Conservation (phyloP, 139 green algal genomes). For the Chlamydomonas sp. region DNA sequence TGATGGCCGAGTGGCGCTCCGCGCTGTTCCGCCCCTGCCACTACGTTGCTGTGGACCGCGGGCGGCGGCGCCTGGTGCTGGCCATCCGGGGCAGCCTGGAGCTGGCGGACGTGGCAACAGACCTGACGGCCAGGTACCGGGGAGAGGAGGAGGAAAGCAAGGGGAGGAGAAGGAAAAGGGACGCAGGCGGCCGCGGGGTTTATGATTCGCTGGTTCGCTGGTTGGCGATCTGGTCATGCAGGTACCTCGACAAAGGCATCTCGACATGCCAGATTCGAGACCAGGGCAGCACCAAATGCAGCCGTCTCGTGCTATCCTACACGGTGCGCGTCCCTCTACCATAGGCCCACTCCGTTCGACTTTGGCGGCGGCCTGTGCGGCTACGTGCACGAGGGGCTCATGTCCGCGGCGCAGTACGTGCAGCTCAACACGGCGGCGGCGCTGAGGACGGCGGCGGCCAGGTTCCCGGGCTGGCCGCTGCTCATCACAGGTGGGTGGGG, state of each 20-base stretch:
- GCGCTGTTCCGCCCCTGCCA: constrained; percentile 61
- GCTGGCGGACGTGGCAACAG: constrained; percentile 71
- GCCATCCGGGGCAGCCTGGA: constrained; percentile 54
- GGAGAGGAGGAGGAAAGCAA: no score
- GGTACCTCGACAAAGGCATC: no score
- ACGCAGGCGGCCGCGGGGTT: no score
- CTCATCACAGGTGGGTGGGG: background rate
- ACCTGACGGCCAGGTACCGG: constrained; percentile 60
- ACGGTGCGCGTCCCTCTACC: no score
- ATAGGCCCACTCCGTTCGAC: no score
- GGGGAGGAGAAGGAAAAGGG: no score
- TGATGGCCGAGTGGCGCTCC: constrained; percentile 60
- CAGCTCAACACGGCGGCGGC: constrained; percentile 49
- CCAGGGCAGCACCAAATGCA: no score
- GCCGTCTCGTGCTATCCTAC: no score
- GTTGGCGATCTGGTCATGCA: no score
- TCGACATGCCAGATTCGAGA: no score
- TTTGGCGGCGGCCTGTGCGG: constrained; percentile 40
- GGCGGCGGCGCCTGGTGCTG: constrained; percentile 50
- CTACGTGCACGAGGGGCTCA: constrained; percentile 61
- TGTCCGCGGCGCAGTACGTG: constrained; percentile 66
- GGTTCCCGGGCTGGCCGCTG: constrained; percentile 57
- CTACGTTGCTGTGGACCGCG: constrained; percentile 67
- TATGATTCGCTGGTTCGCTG: no score
- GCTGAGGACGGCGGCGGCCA: constrained; percentile 43